Percentiles rank a stretch among this genome's conserved stretches.
phyloP scores from a whole-genome alignment of 139 green algal species.

The Chlamydomonas applanata region DNA sequence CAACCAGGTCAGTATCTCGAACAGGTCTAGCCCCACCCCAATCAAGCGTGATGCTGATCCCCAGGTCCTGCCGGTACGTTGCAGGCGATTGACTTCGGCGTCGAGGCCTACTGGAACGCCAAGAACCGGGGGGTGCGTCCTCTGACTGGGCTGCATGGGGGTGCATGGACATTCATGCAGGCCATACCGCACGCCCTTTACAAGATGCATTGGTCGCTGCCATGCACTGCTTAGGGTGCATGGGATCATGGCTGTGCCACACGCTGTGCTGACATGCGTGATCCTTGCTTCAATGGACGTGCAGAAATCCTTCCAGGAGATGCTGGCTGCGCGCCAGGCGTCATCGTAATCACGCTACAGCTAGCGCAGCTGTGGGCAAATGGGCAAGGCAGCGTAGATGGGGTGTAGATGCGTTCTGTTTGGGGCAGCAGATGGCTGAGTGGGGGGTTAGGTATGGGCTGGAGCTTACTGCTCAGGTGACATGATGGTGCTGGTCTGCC shows the following conservation, averaged over 20 bases:
- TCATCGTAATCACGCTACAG: no score
- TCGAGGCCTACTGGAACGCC: constrained; percentile 28
- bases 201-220: not conserved
- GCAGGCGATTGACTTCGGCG: constrained; percentile 35
- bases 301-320: constrained; percentile 36
- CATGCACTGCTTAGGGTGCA: not conserved
- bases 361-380: no score
- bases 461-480: no score
- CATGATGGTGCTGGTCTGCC: no score
- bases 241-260: no score
- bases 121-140: constrained; percentile 36
- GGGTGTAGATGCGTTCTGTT: no score
- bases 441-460: no score
- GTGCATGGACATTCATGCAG: not conserved
- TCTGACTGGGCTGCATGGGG: not conserved
- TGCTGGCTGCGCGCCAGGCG: not conserved
- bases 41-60: not conserved
- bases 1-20: constrained; percentile 38
- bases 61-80: not conserved
- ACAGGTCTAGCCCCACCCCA: no score
- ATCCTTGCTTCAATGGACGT: not conserved
- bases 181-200: no score
- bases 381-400: no score
- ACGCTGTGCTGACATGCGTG: not conserved
- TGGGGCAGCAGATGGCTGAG: no score